These are phyloP conservation scores for Umbelopsis sp. DNA, from an alignment of 371 early-diverging fungal species.

Conservation along the genomic window DNA sequence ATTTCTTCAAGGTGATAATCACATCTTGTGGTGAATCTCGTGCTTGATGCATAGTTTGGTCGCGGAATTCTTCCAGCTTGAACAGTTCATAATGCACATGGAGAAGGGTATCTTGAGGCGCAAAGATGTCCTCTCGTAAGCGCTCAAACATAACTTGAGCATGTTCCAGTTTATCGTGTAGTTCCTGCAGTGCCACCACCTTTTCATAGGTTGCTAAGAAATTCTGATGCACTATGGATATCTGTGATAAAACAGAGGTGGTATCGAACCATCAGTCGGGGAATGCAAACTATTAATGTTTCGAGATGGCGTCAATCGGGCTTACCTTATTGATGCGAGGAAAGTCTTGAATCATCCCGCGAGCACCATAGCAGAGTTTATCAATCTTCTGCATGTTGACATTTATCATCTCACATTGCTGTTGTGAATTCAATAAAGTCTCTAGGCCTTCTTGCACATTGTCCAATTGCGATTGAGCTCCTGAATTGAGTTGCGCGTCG, in stretches of 20 bases:
- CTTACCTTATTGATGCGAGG: slow-evolving; percentile 82
- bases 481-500: slow-evolving; percentile 94
- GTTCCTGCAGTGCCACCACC: slow-evolving; percentile 81
- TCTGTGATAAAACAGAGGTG: slow-evolving; percentile 39
- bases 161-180: slow-evolving; percentile 79
- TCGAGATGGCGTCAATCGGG: neutral
- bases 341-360: slow-evolving; percentile 85
- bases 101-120: slow-evolving; percentile 76
- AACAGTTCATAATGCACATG: slow-evolving; percentile 88
- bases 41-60: slow-evolving; percentile 80
- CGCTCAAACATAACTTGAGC: slow-evolving; percentile 74
- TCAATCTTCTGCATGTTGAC: slow-evolving; percentile 82
- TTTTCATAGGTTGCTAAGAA: slow-evolving; percentile 87
- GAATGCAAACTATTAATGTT: neutral
- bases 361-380: slow-evolving; percentile 80
- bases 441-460: slow-evolving; percentile 89
- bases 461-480: slow-evolving; percentile 91
- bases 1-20: slow-evolving; percentile 74
- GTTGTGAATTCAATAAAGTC: slow-evolving; percentile 65
- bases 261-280: neutral
- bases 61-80: slow-evolving; percentile 85
- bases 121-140: slow-evolving; percentile 66
- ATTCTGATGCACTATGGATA: slow-evolving; percentile 91
- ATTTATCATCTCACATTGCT: slow-evolving; percentile 70
- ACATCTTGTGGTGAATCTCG: slow-evolving; percentile 78